These are phyloP conservation scores for Aphanomyces euteiches DNA, from an alignment of 352 stramenopile species.

Conservation along the genomic window DNA sequence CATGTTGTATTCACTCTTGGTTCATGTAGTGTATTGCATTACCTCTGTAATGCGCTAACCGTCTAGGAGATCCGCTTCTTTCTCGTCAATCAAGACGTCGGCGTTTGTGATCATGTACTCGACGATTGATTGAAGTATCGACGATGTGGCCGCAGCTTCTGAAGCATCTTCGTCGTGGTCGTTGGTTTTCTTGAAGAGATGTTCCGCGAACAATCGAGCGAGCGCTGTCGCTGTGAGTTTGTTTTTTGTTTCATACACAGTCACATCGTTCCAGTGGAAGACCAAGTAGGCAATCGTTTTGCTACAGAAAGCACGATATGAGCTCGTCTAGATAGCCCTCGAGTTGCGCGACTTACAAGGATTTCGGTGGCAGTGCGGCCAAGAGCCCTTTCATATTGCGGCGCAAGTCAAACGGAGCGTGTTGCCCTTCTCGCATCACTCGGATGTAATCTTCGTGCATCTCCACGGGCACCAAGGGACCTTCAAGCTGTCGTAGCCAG, in stretches of 20 bases:
- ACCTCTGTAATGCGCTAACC: no score
- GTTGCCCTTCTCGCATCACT: slow-evolving; percentile 44
- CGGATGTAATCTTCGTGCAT: slow-evolving; percentile 58
- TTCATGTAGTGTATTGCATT: no score
- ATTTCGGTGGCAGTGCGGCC: slow-evolving; percentile 52
- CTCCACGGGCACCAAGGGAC: slow-evolving; percentile 57
- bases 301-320: slow-evolving; percentile 20
- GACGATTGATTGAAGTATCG: slow-evolving; percentile 41
- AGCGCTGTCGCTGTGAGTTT: slow-evolving; percentile 58
- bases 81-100: slow-evolving; percentile 71
- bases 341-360: slow-evolving; percentile 45
- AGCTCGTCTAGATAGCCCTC: not conserved
- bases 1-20: no score
- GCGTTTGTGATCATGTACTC: slow-evolving; percentile 70
- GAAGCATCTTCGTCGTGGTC: slow-evolving; percentile 6
- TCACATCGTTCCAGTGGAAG: slow-evolving; percentile 80
- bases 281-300: slow-evolving; percentile 67
- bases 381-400: slow-evolving; percentile 60
- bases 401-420: slow-evolving; percentile 48
- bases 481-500: slow-evolving; percentile 64
- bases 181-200: slow-evolving; percentile 43
- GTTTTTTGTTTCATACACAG: slow-evolving; percentile 72
- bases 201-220: slow-evolving; percentile 49
- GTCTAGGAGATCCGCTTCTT: slow-evolving; percentile 53
- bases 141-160: slow-evolving; percentile 7